Conservation (phyloP, 2,329 filamentous ascomycete species). For the Arthrobotrys musiformis region DNA sequence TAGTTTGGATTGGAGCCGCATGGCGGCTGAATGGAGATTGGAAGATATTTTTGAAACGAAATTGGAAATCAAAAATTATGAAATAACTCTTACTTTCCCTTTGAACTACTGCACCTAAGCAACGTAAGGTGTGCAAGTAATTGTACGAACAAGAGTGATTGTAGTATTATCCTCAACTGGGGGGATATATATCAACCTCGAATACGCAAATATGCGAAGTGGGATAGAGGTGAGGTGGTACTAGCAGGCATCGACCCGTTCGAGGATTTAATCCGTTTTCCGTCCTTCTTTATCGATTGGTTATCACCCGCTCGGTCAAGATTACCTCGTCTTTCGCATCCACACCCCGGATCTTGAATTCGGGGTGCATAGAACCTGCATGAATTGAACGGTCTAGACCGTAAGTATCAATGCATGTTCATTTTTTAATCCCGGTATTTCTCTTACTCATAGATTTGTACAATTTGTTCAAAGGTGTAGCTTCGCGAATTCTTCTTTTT, state of each 20-base stretch:
- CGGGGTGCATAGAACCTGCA: neutral
- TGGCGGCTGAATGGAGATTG: neutral
- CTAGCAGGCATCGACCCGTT: too few relatives aligned
- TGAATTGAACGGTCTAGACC: neutral
- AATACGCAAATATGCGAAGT: too few relatives aligned
- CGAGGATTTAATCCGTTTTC: too few relatives aligned
- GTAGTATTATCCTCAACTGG: too few relatives aligned
- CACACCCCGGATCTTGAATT: neutral
- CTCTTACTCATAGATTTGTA: neutral
- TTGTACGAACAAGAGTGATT: too few relatives aligned
- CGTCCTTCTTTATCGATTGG: too few relatives aligned
- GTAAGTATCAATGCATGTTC: neutral
- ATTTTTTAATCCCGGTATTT: neutral
- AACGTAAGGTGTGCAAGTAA: too few relatives aligned
- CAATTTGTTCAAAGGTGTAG: neutral
- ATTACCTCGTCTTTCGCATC: neutral
- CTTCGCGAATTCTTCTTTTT: neutral
- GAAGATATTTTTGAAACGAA: conserved; percentile 10
- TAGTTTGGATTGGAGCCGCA: too few relatives aligned
- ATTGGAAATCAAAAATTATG: conserved; percentile 5
- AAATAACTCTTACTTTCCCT: neutral
- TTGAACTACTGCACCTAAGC: too few relatives aligned
- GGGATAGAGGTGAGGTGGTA: too few relatives aligned
- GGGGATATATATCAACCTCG: too few relatives aligned
- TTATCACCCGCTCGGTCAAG: neutral